Percentiles rank a stretch among this genome's conserved stretches.
Evolutionary conservation across 192 early-diverging fungal species (phyloP).

Genomic region (Mortierella antarctica): DNA sequence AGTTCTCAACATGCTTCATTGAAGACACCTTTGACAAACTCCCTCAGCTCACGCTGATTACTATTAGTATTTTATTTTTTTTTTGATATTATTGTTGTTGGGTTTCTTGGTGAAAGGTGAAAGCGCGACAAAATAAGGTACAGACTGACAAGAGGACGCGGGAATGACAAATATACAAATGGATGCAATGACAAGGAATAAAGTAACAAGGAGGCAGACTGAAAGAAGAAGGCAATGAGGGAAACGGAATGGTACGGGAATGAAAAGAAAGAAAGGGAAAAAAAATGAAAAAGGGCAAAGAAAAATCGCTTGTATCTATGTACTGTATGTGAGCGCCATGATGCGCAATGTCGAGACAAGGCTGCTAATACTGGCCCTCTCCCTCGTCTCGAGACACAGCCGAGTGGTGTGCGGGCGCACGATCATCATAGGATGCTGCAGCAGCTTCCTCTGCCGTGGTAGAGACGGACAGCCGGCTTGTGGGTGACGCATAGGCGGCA

Average conservation of each 20-base stretch:
- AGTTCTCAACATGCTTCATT: not conserved
- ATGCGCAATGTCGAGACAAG: no score
- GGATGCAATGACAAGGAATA: not conserved
- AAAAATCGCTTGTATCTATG: no score
- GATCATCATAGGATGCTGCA: no score
- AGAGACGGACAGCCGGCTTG: no score
- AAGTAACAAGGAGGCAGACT: not conserved
- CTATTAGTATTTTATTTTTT: not conserved
- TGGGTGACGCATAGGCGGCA: no score
- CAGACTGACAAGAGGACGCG: not conserved
- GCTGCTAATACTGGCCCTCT: no score
- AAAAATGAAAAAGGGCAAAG: constrained; percentile 2
- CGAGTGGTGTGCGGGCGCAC: no score
- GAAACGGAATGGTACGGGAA: not conserved
- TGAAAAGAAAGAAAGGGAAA: constrained; percentile 7
- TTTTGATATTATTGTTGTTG: not conserved
- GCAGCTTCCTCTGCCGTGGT: no score
- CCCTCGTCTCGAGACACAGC: no score
- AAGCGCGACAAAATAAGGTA: not conserved
- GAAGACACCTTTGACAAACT: no score
- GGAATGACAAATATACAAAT: not conserved
- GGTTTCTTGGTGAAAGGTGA: no score
- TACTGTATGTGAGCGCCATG: no score
- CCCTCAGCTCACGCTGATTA: not conserved
- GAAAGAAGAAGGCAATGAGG: not conserved